Evolutionary conservation across 169 alveolate genomes (phyloP), one percentile per base, ranked within the genome.

Genomic region (Besnoitia besnoiti): DNA sequence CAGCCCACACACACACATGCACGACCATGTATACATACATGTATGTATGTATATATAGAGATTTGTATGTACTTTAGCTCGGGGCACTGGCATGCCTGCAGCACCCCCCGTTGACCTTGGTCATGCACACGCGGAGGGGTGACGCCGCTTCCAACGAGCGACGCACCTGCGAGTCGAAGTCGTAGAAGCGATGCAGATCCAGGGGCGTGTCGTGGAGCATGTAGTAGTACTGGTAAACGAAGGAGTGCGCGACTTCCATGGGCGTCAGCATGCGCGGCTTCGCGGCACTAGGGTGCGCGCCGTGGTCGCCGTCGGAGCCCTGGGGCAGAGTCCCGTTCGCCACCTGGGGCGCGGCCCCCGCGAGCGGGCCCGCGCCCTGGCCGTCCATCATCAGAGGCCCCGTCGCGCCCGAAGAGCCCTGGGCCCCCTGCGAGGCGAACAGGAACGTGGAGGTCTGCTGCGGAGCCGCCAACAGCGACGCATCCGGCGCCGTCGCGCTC

Each of bases 191-290:
- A 40, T 93, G 92, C 5, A 93, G 75, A 73, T 88, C 91, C 7
- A 33, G 55, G 7, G 95, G 95, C 73, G 87, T 88, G 49, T 88
- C 95, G 85, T 89, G 93, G 61, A 93, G 85, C 95, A 89, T 93
- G 50, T 40, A 44, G 82, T 88, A 93, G 85, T 93, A 93, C 79
- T 93, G 95, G 85, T 88, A 93, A 14, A 93, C 95, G 47, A 93
- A 93, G 0, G 93, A 85, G 50, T 93, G 95, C 79, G 95, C 95
- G 12, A 93, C 67, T 24, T 93, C 95, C 75, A 77, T 27, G 21
- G 87, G 87, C 40, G 47, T 67, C 80, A 67, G n/a, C 80, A 35
- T 55, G 30, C 67, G 67, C 12, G 67, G 67, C 67, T 55, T 55
- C 59, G 59, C 59, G 30, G 67, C 67, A 1, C n/a, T n/a, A n/a